A percentile compares a stretch with the other conserved stretches of the same genome.
These are phyloP conservation scores for Ogataea thermomethanolica DNA, from an alignment of 805 yeast species.

Conservation along the genomic window DNA sequence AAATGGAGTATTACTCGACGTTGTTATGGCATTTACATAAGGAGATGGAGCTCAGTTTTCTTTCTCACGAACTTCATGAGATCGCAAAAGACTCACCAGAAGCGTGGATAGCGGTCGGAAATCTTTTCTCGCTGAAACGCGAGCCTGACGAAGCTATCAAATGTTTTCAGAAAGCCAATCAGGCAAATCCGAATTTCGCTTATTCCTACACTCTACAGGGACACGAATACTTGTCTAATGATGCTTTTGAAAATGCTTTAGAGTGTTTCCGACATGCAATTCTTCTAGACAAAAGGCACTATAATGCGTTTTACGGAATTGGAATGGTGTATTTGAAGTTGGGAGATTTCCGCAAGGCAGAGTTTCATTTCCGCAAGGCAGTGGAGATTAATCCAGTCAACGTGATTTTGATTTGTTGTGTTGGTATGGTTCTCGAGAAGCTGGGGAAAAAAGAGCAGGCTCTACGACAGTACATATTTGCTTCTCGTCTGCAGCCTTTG, in stretches of 20 bases:
- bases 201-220: conserved; percentile 93
- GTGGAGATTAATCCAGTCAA: conserved; percentile 86
- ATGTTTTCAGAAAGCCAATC: conserved; percentile 78
- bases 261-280: conserved; percentile 79
- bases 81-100: conserved; percentile 62
- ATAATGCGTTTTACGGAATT: conserved; percentile 92
- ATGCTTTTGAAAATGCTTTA: conserved; percentile 85
- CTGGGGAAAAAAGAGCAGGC: conserved; percentile 68
- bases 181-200: conserved; percentile 57
- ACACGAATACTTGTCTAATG: conserved; percentile 84
- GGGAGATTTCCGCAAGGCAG: conserved; percentile 82
- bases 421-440: conserved; percentile 89
- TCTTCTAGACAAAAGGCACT: conserved; percentile 73
- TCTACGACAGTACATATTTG: conserved; percentile 74
- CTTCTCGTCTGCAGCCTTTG: conserved; percentile 78
- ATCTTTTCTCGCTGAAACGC: conserved; percentile 73
- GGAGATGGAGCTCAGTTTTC: conserved; percentile 70
- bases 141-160: conserved; percentile 89
- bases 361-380: conserved; percentile 83
- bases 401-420: conserved; percentile 84
- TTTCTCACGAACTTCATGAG: conserved; percentile 77
- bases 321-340: conserved; percentile 90
- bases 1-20: conserved; percentile 90
- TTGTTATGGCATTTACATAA: conserved; percentile 88
- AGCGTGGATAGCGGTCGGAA: conserved; percentile 92